Conservation (phyloP, 139 green algal genomes). For the Micromonas pusilla region DNA sequence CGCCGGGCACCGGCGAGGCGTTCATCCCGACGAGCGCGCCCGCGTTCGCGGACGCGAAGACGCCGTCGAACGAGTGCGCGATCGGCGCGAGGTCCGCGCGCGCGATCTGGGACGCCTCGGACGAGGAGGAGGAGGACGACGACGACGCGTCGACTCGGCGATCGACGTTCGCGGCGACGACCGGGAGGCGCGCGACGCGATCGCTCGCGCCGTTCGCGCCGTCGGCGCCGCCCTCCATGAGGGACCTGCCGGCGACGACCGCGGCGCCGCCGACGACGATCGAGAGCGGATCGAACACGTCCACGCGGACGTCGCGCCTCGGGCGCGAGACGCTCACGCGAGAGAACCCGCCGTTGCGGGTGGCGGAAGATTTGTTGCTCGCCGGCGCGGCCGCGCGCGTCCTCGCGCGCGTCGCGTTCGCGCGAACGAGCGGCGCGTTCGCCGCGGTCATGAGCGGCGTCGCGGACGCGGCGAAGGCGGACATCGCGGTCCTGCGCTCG, state of each 20-base stretch:
- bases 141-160: background rate
- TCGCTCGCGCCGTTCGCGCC: background rate
- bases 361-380: no score
- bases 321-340: no score
- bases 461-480: no score
- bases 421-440: no score
- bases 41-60: background rate
- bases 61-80: background rate
- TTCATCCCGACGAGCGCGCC: background rate
- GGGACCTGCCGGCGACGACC: background rate
- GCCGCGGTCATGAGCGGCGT: no score
- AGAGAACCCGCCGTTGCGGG: no score
- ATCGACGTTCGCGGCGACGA: background rate
- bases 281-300: background rate
- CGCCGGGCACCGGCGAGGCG: background rate
- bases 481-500: no score
- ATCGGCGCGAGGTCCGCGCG: background rate
- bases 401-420: no score
- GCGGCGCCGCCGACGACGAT: background rate
- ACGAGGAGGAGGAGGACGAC: no score
- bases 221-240: background rate
- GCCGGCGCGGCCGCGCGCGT: no score
- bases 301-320: background rate
- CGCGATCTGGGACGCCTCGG: no score
- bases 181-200: no score